Evolutionary conservation across 2,329 filamentous ascomycete species (phyloP).

Genomic region (Talaromyces sp.): DNA sequence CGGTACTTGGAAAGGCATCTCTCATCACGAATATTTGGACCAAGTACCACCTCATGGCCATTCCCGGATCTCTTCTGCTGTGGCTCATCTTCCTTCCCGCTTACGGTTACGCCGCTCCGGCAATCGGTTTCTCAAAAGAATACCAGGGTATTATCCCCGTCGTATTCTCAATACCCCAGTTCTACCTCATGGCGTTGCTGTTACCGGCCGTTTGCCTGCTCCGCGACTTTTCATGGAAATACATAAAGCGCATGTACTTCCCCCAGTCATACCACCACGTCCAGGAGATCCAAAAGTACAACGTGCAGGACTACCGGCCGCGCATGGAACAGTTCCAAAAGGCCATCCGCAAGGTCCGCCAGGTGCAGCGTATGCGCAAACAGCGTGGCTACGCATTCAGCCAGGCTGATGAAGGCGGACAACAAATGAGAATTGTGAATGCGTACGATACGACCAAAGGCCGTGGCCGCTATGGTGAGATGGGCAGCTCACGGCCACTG

Average conservation of each 20-base stretch:
- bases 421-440: constrained; percentile 85
- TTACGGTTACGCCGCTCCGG: constrained; percentile 82
- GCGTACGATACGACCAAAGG: constrained; percentile 95
- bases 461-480: constrained; percentile 90
- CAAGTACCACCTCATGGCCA: constrained; percentile 93
- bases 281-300: constrained; percentile 99
- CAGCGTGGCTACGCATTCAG: constrained; percentile 98
- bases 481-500: constrained; percentile 58
- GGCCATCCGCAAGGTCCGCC: constrained; percentile 94
- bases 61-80: constrained; percentile 84
- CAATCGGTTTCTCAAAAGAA: constrained; percentile 72
- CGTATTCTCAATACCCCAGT: constrained; percentile 73
- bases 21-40: constrained; percentile 98
- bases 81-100: constrained; percentile 88
- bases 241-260: constrained; percentile 92
- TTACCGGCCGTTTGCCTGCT: constrained; percentile 76
- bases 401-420: constrained; percentile 80
- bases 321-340: constrained; percentile 99
- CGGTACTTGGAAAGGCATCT: constrained; percentile 89
- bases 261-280: constrained; percentile 97
- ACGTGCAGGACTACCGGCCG: constrained; percentile 96
- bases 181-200: constrained; percentile 84
- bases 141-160: constrained; percentile 78
- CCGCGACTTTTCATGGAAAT: constrained; percentile 94
- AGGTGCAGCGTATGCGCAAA: constrained; percentile 98